phyloP scores from a whole-genome alignment of 1,139 yeast genomes.

The Candida albicans region DNA sequence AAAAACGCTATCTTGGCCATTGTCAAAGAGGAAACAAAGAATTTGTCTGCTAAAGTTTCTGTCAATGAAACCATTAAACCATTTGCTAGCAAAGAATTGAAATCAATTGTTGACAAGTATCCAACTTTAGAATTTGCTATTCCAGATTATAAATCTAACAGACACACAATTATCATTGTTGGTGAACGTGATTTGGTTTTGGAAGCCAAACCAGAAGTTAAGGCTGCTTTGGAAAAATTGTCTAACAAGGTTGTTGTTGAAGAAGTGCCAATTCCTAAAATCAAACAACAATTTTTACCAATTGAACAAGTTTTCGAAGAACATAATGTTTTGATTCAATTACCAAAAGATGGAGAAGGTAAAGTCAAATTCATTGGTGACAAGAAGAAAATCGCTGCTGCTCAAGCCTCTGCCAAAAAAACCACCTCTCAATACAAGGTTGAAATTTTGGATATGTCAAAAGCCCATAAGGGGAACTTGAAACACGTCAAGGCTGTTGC shows the following conservation, averaged over 20 bases:
- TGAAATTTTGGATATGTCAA: constrained; percentile 75
- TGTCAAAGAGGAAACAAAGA: constrained; percentile 73
- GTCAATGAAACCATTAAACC: constrained; percentile 52
- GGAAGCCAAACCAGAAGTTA: constrained; percentile 48
- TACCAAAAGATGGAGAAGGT: constrained; percentile 49
- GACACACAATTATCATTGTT: constrained; percentile 40
- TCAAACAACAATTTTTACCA: constrained; percentile 49
- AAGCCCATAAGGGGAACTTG: constrained; percentile 81
- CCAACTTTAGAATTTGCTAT: constrained; percentile 32
- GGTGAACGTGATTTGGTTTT: constrained; percentile 68
- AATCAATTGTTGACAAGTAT: constrained; percentile 22
- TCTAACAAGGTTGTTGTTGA: constrained; percentile 35
- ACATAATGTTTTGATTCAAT: constrained; percentile 61
- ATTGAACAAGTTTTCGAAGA: constrained; percentile 46
- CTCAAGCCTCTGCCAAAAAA: constrained; percentile 59
- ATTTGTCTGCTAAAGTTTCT: constrained; percentile 47
- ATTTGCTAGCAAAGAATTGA: constrained; percentile 42
- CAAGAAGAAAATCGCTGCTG: constrained; percentile 52
- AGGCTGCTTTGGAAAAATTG: constrained; percentile 46
- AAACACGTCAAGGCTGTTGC: constrained; percentile 76
- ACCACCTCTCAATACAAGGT: constrained; percentile 52
- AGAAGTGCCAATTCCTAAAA: constrained; percentile 44
- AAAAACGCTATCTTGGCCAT: constrained; percentile 67
- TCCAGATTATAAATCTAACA: constrained; percentile 31
- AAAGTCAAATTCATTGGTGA: constrained; percentile 69